Percentiles rank a stretch among this genome's conserved stretches.
Conservation (phyloP, 805 yeast genomes). For the Debaryomyces castellii region DNA sequence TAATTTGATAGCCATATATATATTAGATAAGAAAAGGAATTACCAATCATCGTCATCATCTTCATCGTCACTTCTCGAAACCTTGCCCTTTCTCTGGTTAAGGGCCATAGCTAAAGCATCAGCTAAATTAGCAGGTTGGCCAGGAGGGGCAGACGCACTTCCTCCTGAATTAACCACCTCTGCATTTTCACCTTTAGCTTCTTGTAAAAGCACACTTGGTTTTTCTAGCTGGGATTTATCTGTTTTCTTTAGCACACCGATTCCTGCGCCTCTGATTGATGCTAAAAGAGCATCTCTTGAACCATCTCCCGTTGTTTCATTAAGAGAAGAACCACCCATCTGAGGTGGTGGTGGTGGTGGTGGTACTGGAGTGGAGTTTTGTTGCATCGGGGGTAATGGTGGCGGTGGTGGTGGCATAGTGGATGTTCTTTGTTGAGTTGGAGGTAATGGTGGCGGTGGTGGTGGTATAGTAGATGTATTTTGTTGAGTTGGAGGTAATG, state of each 20-base stretch:
- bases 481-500: conserved; percentile 43
- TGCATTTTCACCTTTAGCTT: conserved; percentile 64
- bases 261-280: conserved; percentile 79
- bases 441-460: conserved; percentile 26
- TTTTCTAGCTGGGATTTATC: conserved; percentile 82
- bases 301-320: conserved; percentile 31
- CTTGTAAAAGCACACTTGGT: conserved; percentile 71
- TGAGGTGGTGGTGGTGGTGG: conserved; percentile 31
- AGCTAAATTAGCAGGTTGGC: conserved; percentile 67
- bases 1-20: neutral
- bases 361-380: conserved; percentile 5
- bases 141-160: conserved; percentile 47
- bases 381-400: conserved; percentile 45
- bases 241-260: conserved; percentile 67
- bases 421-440: conserved; percentile 20
- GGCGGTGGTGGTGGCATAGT: conserved; percentile 30
- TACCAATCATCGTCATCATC: conserved; percentile 60
- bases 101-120: conserved; percentile 89
- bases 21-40: neutral
- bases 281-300: conserved; percentile 82
- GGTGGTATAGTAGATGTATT: conserved; percentile 19
- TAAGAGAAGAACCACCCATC: conserved; percentile 6
- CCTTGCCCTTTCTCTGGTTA: conserved; percentile 77
- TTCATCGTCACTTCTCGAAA: conserved; percentile 78
- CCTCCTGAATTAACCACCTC: conserved; percentile 31